Conservation (phyloP, 306 rosid species). For the Dryas octopetala region DNA sequence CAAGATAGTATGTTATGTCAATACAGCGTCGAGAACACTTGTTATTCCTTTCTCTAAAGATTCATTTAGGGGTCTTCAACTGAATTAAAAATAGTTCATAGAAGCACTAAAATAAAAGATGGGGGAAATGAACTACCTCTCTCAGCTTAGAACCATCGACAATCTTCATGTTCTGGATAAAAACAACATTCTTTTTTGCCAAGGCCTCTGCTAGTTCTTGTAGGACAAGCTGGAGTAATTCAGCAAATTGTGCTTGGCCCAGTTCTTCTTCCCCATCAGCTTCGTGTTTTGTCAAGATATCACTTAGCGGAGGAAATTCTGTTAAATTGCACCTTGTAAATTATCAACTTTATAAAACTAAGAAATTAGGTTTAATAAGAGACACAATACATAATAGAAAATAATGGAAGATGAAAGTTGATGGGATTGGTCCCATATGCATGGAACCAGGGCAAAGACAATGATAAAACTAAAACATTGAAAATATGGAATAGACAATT, state of each 20-base stretch:
- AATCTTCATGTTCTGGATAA: conserved; percentile 56
- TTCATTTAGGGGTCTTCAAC: not conserved
- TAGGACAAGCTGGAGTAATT: conserved; percentile 77
- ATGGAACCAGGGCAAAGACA: not conserved
- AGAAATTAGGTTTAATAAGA: conserved; percentile 9
- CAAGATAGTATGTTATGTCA: not conserved
- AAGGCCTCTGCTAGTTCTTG: conserved; percentile 79
- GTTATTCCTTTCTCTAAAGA: too few species aligned
- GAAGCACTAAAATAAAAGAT: not conserved
- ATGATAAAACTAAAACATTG: not conserved
- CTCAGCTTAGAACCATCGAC: conserved; percentile 68
- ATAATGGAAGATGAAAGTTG: not conserved
- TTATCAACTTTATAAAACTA: conserved; percentile 13
- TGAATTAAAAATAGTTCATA: not conserved
- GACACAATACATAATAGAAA: not conserved
- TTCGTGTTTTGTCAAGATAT: conserved; percentile 64
- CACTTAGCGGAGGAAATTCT: conserved; percentile 73
- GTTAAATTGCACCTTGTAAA: conserved; percentile 37
- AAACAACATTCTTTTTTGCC: conserved; percentile 52
- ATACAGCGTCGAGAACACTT: not conserved
- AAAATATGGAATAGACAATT: not conserved
- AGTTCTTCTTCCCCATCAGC: conserved; percentile 69
- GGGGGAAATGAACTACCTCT: conserved; percentile 49
- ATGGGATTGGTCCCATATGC: not conserved
- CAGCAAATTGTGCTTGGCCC: conserved; percentile 98